phyloP scores from a whole-genome alignment of 1,284 basidiomycete species.

The Ganoderma lingzhi region DNA sequence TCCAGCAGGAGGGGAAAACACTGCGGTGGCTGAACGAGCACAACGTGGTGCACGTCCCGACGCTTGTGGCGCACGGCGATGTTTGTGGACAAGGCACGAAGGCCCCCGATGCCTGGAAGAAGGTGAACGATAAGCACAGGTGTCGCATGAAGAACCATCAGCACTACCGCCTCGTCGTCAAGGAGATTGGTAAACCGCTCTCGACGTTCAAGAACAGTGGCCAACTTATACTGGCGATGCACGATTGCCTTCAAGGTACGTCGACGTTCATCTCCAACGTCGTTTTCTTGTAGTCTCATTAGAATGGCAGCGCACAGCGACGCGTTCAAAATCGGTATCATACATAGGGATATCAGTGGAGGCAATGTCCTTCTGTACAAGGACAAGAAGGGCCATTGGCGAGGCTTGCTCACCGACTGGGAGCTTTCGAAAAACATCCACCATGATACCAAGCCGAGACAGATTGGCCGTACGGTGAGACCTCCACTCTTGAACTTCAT shows the following conservation, averaged over 20 bases:
- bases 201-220: constrained; percentile 9
- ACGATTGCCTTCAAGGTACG: constrained; percentile 9
- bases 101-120: not conserved
- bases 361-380: constrained; percentile 23
- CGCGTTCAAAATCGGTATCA: constrained; percentile 7
- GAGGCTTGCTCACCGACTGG: constrained; percentile 16
- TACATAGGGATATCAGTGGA: constrained; percentile 24
- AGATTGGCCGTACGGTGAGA: constrained; percentile 20
- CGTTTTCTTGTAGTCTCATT: not conserved
- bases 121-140: not conserved
- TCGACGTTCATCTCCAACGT: not conserved
- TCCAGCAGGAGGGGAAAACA: constrained; percentile 16
- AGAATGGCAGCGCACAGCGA: constrained; percentile 5
- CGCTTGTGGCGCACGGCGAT: constrained; percentile 25
- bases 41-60: constrained; percentile 30
- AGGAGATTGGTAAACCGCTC: constrained; percentile 24
- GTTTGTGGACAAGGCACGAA: constrained; percentile 9
- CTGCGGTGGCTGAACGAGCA: constrained; percentile 26
- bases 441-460: not conserved
- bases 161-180: constrained; percentile 27
- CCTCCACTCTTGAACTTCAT: no score
- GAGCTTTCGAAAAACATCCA: constrained; percentile 15
- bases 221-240: not conserved
- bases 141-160: constrained; percentile 17
- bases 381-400: not conserved